Evolutionary conservation across 306 rosid genomes (phyloP).

Genomic region (Cucurbita moschata): DNA sequence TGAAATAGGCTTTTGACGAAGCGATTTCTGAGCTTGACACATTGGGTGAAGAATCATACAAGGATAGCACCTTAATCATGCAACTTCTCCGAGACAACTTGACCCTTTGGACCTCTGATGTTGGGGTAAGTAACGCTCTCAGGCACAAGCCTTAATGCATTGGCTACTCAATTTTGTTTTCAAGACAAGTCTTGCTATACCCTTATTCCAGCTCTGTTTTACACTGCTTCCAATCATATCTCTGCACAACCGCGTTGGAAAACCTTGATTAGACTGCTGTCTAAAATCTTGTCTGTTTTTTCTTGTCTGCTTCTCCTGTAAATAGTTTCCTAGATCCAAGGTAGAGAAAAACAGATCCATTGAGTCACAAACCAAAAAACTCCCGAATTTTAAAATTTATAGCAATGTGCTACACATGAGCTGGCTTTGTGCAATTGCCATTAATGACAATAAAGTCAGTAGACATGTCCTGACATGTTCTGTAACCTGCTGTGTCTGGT

Average conservation of each 20-base stretch:
- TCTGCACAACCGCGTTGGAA: background rate
- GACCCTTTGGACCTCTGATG: conserved; percentile 93
- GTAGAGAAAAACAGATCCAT: background rate
- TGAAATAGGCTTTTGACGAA: conserved; percentile 76
- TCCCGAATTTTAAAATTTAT: background rate
- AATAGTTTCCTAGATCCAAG: background rate
- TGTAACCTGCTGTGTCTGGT: background rate
- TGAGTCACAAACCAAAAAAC: background rate
- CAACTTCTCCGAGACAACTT: conserved; percentile 93
- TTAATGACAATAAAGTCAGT: background rate
- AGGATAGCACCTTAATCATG: conserved; percentile 94
- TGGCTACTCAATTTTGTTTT: background rate
- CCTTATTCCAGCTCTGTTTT: background rate
- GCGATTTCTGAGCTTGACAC: conserved; percentile 91
- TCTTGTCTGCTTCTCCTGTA: background rate
- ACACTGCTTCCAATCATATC: background rate
- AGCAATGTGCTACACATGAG: background rate
- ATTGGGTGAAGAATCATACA: conserved; percentile 90
- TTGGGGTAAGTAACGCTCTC: conserved; percentile 29
- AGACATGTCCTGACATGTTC: background rate
- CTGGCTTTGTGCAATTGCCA: background rate
- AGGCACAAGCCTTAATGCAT: background rate
- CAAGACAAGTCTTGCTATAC: background rate
- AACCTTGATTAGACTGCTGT: background rate
- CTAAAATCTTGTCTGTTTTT: background rate